These are phyloP conservation scores for Saxophila tyrrhenica DNA, from an alignment of 495 filamentous ascomycete genomes.

Conservation along the genomic window DNA sequence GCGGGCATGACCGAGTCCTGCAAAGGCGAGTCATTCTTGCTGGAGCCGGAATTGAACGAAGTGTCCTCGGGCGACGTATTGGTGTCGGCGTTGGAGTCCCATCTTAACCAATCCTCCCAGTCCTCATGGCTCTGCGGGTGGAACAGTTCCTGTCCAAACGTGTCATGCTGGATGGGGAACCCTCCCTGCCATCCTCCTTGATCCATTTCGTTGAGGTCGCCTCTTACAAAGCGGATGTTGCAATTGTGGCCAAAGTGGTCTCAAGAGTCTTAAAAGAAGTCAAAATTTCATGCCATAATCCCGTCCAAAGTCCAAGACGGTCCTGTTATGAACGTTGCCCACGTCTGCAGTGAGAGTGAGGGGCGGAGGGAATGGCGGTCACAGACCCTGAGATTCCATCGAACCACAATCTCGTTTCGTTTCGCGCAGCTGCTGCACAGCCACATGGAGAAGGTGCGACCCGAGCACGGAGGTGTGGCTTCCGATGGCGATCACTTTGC, in stretches of 20 bases:
- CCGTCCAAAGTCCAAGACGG: background rate
- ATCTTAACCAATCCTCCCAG: constrained; percentile 29
- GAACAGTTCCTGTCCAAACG: background rate
- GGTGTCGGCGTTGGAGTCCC: constrained; percentile 18
- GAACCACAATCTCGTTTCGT: background rate
- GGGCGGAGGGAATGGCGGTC: background rate
- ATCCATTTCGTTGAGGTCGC: background rate
- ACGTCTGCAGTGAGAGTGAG: background rate
- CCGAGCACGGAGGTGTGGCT: background rate
- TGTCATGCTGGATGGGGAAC: background rate
- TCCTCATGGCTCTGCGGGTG: constrained; percentile 9
- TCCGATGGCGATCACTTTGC: background rate
- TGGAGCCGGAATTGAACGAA: constrained; percentile 18
- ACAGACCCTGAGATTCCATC: background rate
- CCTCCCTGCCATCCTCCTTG: constrained; percentile 2
- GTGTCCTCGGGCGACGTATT: constrained; percentile 11
- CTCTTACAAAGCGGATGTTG: background rate
- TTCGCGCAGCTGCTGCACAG: background rate
- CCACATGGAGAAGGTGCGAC: background rate
- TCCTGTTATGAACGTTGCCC: background rate
- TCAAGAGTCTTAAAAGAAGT: background rate
- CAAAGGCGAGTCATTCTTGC: constrained; percentile 20
- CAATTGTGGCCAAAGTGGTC: background rate
- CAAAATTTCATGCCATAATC: background rate
- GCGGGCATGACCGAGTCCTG: constrained; percentile 11